Evolutionary conservation across 2,329 filamentous ascomycete genomes (phyloP), one percentile per base, ranked within the genome.

Genomic region (Chrysoporthe austroafricana): DNA sequence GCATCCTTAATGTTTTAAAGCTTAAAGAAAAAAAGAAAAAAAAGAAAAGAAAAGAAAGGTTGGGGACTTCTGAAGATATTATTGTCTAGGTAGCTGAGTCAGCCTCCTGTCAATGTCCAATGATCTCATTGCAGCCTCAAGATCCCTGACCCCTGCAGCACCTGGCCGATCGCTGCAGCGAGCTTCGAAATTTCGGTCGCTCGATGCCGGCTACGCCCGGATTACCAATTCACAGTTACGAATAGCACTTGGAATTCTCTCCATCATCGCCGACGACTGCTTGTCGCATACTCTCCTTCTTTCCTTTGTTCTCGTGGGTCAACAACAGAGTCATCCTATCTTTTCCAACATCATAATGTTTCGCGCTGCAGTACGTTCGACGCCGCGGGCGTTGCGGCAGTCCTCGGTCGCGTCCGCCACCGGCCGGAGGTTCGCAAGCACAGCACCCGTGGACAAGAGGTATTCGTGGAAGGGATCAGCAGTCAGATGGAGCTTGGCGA

Each of bases 381-480:
- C 83, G 71, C 80, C 84, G 64, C 79, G 83, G 71, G 79, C 81
- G 68, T 74, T 81, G 72, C 78, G 79, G 73, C 80, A 83, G 73
- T 76, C 79, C 60, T 75, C 78, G 16, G 72, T 74, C n/a, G 58
- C 80, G 72, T 75, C 78, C 64, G 74, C 79, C 58, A 78, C 77
- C 46, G 78, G 82, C 59, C 80, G 85, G 71, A 83, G 86, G 71
- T 84, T 86, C 70, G 80, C 83, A 70, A 87, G 85, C 66, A 87
- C 86, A 66, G 76, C 80, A 14, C 77, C 90, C 3, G 84, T 88
- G 72, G 82, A 87, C 75, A 92, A 89, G 81, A 88, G 88, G 74
- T 84, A 93, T 77, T 91, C 89, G 77, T 97, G 93, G 92, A 97
- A 94, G 85, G 91, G 89, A 78, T 85, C 89, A 63, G 85, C 85